Base-by-base conservation (phyloP, 2,329 filamentous ascomycete species). In the Aspergillus niger region DNA sequence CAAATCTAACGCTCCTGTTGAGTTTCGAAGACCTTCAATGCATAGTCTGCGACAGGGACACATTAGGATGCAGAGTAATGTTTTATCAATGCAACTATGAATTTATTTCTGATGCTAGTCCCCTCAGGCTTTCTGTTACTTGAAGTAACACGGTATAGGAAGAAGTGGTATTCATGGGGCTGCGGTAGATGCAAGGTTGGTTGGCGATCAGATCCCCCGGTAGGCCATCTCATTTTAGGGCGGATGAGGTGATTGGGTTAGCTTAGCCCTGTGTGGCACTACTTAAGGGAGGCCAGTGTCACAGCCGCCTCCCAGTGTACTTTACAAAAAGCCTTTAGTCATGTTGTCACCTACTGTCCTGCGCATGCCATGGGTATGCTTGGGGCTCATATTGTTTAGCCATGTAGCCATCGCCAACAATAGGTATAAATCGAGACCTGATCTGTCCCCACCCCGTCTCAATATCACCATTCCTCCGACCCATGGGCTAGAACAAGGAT, bases 381-480 rank as follows among this genome's bases (percentile, higher is more conserved):
- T n/a, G 6, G 8, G 5, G 5, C 13, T 28, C 47, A 49, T 15
- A 15, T 10, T 49, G 11, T 8, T 49, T 13, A 49, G 8, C 22
- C 47, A 49, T 22, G 3, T 28, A 3, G 47, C 1, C 13, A 5
- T 28, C n/a, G 47, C 24, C 13, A 36, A 24, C 5, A 20, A 20
- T 13, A 55, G 22, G n/a, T 61, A 54, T 13, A 30, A 36, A 11
- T 61, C 59, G 32, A 55, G 59, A 30, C 59, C 59, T 3, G 59
- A 61, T 6, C 39, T 61, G 3, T 24, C 32, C 3, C 52, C 53
- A 6, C 59, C 55, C 10, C 30, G 15, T 5, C 28, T 64, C 8
- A 68, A 67, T 30, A 74, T 75, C 60, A 75, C 71, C 2, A 66
- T 74, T 11, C 66, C 67, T 15, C 69, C 72, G 0, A 36, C 61